Evolutionary conservation across 768 basidiomycete species (phyloP).

Genomic region (Mycena galericulata): DNA sequence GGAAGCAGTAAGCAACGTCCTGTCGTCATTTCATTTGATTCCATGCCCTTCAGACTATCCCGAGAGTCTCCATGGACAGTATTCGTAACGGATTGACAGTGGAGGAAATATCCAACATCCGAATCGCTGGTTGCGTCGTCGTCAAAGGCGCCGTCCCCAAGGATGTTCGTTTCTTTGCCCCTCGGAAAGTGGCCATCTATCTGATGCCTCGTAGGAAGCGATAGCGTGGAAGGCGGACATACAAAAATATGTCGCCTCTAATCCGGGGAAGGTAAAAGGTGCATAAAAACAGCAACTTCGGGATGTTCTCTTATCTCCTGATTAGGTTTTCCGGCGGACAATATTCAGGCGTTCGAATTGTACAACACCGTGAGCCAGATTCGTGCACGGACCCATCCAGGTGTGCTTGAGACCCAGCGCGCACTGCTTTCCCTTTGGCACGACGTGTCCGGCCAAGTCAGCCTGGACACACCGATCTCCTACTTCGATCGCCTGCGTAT

Average conservation of each 20-base stretch:
- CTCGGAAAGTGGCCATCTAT: neutral
- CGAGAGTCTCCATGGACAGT: constrained; percentile 59
- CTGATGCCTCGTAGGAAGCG: constrained; percentile 59
- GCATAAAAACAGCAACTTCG: too few relatives aligned
- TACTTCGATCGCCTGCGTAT: constrained; percentile 85
- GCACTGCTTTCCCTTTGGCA: constrained; percentile 73
- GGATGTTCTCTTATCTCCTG: neutral
- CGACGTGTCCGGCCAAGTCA: constrained; percentile 55
- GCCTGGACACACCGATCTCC: constrained; percentile 69
- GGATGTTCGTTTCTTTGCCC: constrained; percentile 49
- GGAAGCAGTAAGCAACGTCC: constrained; percentile 57
- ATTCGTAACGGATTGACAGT: constrained; percentile 60
- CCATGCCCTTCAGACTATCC: constrained; percentile 56
- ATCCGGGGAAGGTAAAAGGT: constrained; percentile 63
- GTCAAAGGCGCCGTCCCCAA: constrained; percentile 68
- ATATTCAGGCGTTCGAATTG: constrained; percentile 80
- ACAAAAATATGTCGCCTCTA: constrained; percentile 64
- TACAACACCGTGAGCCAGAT: constrained; percentile 78
- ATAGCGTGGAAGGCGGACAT: constrained; percentile 68
- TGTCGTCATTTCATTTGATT: neutral
- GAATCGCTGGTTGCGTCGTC: constrained; percentile 65
- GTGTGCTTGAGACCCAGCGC: constrained; percentile 66
- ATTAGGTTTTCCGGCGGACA: constrained; percentile 72
- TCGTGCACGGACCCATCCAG: constrained; percentile 74
- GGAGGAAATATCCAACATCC: constrained; percentile 57